phyloP scores from a whole-genome alignment of 441 rosid species.

The Dalechampia spathulata region DNA sequence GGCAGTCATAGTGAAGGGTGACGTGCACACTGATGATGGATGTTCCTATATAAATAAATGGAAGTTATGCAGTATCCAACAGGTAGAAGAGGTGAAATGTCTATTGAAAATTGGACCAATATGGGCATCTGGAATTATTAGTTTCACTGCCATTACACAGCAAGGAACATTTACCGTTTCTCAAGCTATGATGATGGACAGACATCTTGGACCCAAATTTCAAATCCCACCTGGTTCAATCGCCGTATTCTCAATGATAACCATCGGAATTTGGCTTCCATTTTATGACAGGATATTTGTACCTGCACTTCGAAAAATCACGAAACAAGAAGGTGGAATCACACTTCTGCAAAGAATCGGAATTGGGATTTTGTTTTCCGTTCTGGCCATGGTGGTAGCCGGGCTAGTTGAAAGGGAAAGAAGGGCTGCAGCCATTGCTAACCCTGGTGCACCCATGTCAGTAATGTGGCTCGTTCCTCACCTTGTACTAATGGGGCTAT shows the following conservation, averaged over 20 bases:
- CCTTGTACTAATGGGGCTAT: conserved; percentile 55
- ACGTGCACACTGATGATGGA: conserved; percentile 35
- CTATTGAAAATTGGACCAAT: conserved; percentile 41
- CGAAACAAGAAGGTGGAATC: conserved; percentile 56
- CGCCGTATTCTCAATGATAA: conserved; percentile 35
- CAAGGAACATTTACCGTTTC: conserved; percentile 44
- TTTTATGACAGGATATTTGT: conserved; percentile 58
- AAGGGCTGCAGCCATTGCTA: conserved; percentile 27
- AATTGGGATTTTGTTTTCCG: conserved; percentile 42
- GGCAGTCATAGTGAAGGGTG: conserved; percentile 33
- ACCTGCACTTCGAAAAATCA: conserved; percentile 43
- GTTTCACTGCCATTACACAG: conserved; percentile 35
- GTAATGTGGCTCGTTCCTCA: conserved; percentile 75
- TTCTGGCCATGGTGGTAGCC: conserved; percentile 46
- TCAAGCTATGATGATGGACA: conserved; percentile 55
- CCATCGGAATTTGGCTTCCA: conserved; percentile 65
- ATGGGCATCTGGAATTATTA: conserved; percentile 45
- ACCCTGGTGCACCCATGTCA: conserved; percentile 40
- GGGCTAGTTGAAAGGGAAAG: conserved; percentile 49
- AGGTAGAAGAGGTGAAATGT: conserved; percentile 66
- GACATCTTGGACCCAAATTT: conserved; percentile 57
- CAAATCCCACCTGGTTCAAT: conserved; percentile 59
- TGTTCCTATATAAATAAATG: conserved; percentile 30
- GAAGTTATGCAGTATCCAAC: conserved; percentile 51
- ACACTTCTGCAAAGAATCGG: conserved; percentile 53